phyloP scores from a whole-genome alignment of 106 monocot species.

The Dioscorea alata region DNA sequence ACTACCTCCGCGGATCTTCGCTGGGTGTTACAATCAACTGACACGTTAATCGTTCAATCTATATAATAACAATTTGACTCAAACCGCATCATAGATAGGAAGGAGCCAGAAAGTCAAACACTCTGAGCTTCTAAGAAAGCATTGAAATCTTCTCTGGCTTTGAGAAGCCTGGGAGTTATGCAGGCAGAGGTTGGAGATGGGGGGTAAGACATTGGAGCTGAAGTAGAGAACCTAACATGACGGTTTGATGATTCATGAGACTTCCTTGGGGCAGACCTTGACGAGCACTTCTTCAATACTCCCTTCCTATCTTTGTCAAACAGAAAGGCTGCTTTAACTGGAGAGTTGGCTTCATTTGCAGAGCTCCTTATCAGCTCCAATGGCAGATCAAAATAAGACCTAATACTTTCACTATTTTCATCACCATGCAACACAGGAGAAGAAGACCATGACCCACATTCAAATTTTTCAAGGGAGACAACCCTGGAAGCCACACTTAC shows the following conservation, averaged over 20 bases:
- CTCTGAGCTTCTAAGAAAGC: constrained; percentile 44
- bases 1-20: no score
- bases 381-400: constrained; percentile 55
- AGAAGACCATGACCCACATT: constrained; percentile 44
- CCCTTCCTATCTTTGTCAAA: constrained; percentile 39
- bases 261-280: constrained; percentile 24
- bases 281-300: constrained; percentile 31
- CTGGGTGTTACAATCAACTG: no score
- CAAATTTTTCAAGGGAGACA: constrained; percentile 58
- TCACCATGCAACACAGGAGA: constrained; percentile 4
- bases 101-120: neutral
- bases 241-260: constrained; percentile 19
- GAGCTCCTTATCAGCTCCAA: constrained; percentile 38
- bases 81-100: no score
- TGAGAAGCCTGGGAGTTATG: constrained; percentile 27
- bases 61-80: no score
- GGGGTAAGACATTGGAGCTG: constrained; percentile 20
- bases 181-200: constrained; percentile 25
- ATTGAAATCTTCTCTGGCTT: constrained; percentile 37
- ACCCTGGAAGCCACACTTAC: constrained; percentile 8
- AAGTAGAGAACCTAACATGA: constrained; percentile 32
- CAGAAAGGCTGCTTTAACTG: constrained; percentile 40
- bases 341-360: constrained; percentile 29
- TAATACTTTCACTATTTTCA: constrained; percentile 13
- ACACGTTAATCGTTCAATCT: no score